Evolutionary conservation across 371 early-diverging fungal species (phyloP).

Genomic region (Funneliformis caledonium): DNA sequence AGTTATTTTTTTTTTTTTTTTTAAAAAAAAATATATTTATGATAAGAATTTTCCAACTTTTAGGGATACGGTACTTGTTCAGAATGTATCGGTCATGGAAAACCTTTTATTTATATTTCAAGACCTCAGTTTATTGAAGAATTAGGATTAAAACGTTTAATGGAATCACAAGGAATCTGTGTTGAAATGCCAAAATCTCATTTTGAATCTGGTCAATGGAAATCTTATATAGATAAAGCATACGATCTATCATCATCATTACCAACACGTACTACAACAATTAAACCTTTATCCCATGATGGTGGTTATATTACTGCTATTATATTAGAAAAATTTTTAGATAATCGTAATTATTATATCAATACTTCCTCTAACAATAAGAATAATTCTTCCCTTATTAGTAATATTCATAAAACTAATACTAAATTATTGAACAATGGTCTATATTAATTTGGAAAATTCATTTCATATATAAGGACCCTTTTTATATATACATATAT

Average conservation of each 20-base stretch:
- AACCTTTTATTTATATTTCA: constrained; percentile 77
- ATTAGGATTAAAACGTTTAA: constrained; percentile 67
- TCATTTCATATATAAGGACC: too few species aligned
- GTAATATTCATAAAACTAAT: not conserved
- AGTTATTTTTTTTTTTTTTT: not conserved
- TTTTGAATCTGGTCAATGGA: constrained; percentile 69
- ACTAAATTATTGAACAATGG: not conserved
- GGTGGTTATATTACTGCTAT: constrained; percentile 31
- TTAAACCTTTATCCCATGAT: constrained; percentile 34
- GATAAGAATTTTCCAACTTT: not conserved
- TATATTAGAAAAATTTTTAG: constrained; percentile 27
- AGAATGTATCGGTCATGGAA: constrained; percentile 75
- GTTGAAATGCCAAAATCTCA: constrained; percentile 66
- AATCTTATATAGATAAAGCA: constrained; percentile 47
- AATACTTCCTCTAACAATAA: not conserved
- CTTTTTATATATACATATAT: too few species aligned
- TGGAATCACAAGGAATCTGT: constrained; percentile 66
- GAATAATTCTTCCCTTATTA: not conserved
- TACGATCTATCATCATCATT: not conserved
- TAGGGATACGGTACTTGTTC: constrained; percentile 84
- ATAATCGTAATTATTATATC: not conserved
- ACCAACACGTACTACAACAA: not conserved
- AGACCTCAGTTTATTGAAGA: constrained; percentile 84
- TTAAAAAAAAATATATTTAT: not conserved
- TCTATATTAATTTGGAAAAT: too few species aligned